phyloP scores from a whole-genome alignment of 2,329 filamentous ascomycete species.

The Venturiaceae sp. region DNA sequence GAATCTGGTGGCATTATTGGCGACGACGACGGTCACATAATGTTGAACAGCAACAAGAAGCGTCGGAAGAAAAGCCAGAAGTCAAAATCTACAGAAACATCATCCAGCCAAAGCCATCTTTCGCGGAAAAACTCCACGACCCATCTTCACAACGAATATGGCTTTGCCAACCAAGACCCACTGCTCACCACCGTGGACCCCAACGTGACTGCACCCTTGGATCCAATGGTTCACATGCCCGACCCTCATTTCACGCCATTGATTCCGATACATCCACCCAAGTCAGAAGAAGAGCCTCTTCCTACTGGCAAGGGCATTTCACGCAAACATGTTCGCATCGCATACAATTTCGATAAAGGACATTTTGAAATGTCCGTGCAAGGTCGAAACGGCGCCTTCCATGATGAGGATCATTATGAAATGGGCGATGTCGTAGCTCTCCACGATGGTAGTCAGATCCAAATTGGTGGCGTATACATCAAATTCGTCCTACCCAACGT shows the following conservation, averaged over 20 bases:
- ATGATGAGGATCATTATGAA: constrained; percentile 48
- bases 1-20: constrained; percentile 18
- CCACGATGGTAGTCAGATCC: constrained; percentile 54
- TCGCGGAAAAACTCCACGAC: constrained; percentile 6
- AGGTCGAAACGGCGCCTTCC: constrained; percentile 59
- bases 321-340: constrained; percentile 61
- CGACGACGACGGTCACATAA: constrained; percentile 12
- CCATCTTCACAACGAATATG: background rate
- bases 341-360: constrained; percentile 53
- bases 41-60: background rate
- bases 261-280: constrained; percentile 63
- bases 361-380: constrained; percentile 57
- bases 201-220: constrained; percentile 6
- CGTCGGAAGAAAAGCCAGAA: constrained; percentile 5
- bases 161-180: background rate
- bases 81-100: background rate
- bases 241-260: constrained; percentile 34
- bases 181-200: background rate
- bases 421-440: constrained; percentile 48
- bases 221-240: constrained; percentile 6
- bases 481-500: constrained; percentile 59
- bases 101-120: constrained; percentile 5
- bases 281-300: constrained; percentile 16
- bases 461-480: constrained; percentile 63
- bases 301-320: constrained; percentile 62